These are phyloP conservation scores for Phytophthora quininea DNA, from an alignment of 352 stramenopile genomes.

Conservation along the genomic window DNA sequence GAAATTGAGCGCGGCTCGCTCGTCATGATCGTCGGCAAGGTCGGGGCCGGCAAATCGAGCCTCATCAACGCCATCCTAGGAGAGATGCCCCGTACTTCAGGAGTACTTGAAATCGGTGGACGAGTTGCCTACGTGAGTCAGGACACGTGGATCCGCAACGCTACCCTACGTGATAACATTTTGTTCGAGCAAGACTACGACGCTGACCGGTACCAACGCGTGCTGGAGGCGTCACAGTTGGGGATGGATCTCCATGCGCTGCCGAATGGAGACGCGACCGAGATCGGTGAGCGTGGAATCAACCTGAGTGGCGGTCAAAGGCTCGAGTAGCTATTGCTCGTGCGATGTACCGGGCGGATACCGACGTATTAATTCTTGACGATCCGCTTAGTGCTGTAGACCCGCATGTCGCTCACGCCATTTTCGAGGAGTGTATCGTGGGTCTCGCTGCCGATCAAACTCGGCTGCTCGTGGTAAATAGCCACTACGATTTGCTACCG, in stretches of 20 bases:
- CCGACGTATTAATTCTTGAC: conserved; percentile 94
- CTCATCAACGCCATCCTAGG: conserved; percentile 57
- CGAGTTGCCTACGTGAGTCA: conserved; percentile 86
- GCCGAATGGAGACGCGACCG: conserved; percentile 58
- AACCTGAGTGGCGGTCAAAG: conserved; percentile 71
- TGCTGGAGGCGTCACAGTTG: conserved; percentile 48
- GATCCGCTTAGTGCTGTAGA: conserved; percentile 95
- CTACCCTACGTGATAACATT: conserved; percentile 92
- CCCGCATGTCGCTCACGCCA: conserved; percentile 91
- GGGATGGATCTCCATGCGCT: conserved; percentile 45
- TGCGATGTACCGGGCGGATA: conserved; percentile 86
- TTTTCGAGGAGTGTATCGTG: conserved; percentile 92
- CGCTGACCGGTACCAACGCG: conserved; percentile 34
- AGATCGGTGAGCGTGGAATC: conserved; percentile 68
- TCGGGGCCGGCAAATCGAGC: conserved; percentile 63
- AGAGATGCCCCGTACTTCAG: conserved; percentile 42
- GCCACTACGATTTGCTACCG: conserved; percentile 87
- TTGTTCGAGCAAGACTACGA: conserved; percentile 68
- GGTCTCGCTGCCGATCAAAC: conserved; percentile 61
- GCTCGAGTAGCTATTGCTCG: conserved; percentile 88
- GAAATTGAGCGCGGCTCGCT: conserved; percentile 61
- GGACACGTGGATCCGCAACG: conserved; percentile 92
- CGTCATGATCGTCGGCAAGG: conserved; percentile 59
- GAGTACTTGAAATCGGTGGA: conserved; percentile 32
- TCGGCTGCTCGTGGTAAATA: conserved; percentile 93